These are phyloP conservation scores for Vanderwaltozyma verrucispora DNA, from an alignment of 805 yeast species.

Conservation along the genomic window DNA sequence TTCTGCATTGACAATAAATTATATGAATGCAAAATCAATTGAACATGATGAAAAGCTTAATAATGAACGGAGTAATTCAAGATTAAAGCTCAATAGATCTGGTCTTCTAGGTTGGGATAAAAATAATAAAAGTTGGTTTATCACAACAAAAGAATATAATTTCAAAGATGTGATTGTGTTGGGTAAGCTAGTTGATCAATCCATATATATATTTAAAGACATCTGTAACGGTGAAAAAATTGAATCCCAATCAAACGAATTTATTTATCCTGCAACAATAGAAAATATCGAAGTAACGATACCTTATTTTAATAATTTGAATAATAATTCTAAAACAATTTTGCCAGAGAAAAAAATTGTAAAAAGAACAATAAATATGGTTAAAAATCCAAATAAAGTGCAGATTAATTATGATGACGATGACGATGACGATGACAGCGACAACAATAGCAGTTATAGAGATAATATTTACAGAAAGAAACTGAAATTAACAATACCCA, in stretches of 20 bases:
- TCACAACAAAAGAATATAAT: conserved; percentile 40
- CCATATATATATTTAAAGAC: conserved; percentile 41
- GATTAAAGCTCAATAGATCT: conserved; percentile 40
- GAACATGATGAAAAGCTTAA: too few relatives aligned
- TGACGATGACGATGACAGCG: conserved; percentile 30
- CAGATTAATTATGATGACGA: conserved; percentile 28
- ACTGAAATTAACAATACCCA: conserved; percentile 8
- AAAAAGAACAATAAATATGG: not conserved
- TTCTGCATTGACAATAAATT: not conserved
- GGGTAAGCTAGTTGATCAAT: conserved; percentile 50
- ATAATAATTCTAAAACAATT: not conserved
- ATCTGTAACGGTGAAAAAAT: conserved; percentile 40
- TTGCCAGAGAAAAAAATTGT: not conserved
- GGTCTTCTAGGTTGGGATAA: conserved; percentile 47
- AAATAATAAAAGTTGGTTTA: conserved; percentile 29
- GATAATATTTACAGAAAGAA: conserved; percentile 17
- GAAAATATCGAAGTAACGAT: conserved; percentile 32
- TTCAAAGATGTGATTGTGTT: conserved; percentile 36
- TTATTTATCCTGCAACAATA: conserved; percentile 43
- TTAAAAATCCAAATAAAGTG: conserved; percentile 26
- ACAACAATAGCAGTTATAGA: conserved; percentile 8
- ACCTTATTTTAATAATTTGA: conserved; percentile 38
- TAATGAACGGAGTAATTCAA: too few relatives aligned
- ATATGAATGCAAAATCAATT: not conserved
- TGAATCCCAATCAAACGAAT: conserved; percentile 31